A percentile compares a stretch with the other conserved stretches of the same genome.
These are phyloP conservation scores for Microbotryum violaceum DNA, from an alignment of 1,284 basidiomycete species.

Conservation along the genomic window DNA sequence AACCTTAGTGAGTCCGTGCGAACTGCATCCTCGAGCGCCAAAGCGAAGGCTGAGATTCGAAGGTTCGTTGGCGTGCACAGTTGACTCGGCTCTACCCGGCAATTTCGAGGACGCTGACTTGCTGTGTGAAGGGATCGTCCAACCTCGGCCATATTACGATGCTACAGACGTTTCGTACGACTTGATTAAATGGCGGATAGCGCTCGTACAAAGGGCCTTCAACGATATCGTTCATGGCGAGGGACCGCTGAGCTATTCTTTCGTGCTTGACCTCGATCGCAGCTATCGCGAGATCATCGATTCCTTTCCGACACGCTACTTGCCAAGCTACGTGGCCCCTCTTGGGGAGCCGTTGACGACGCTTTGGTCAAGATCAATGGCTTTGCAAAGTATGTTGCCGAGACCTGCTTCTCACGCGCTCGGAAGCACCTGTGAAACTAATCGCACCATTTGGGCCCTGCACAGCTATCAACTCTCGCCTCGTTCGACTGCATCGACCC, in stretches of 20 bases:
- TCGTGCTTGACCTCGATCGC: slow-evolving; percentile 17
- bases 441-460: neutral
- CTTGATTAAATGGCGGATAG: slow-evolving; percentile 10
- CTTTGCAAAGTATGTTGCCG: slow-evolving; percentile 5
- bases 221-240: slow-evolving; percentile 14
- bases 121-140: slow-evolving; percentile 1
- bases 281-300: slow-evolving; percentile 16
- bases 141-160: slow-evolving; percentile 9
- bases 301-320: slow-evolving; percentile 1
- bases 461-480: slow-evolving; percentile 20
- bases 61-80: neutral
- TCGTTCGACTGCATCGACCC: slow-evolving; percentile 28
- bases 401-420: neutral
- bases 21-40: too few relatives aligned
- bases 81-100: slow-evolving; percentile 21
- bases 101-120: slow-evolving; percentile 28
- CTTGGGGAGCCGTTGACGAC: slow-evolving; percentile 13
- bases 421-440: neutral
- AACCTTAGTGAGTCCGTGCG: slow-evolving; percentile 3
- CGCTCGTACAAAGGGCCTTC: slow-evolving; percentile 6
- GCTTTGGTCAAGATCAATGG: slow-evolving; percentile 14
- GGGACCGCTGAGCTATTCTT: slow-evolving; percentile 16
- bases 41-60: neutral
- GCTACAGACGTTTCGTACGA: slow-evolving; percentile 20
- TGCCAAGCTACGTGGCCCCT: slow-evolving; percentile 18